Percentiles rank a stretch among this genome's conserved stretches.
Evolutionary conservation across 495 filamentous ascomycete genomes (phyloP).

Genomic region (Aspergillus asperescens): DNA sequence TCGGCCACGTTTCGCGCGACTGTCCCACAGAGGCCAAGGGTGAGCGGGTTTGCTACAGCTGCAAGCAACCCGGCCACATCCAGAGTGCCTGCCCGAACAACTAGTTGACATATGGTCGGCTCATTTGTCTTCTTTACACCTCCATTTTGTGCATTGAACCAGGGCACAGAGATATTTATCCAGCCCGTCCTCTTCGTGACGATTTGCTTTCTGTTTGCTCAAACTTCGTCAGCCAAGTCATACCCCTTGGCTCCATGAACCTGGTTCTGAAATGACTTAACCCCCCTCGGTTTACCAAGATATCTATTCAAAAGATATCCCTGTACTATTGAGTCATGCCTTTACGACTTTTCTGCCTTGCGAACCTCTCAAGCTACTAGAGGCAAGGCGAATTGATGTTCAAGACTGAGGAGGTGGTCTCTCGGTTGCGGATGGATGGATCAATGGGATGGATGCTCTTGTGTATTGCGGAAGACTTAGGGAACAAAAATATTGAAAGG

Average conservation of each 20-base stretch:
- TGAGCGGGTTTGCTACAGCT: slow-evolving; percentile 98
- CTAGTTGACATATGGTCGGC: slow-evolving; percentile 30
- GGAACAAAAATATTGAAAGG: slow-evolving; percentile 11
- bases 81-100: slow-evolving; percentile 89
- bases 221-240: slow-evolving; percentile 5
- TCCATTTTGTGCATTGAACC: slow-evolving; percentile 14
- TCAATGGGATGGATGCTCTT: slow-evolving; percentile 18
- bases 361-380: background rate
- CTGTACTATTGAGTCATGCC: slow-evolving; percentile 16
- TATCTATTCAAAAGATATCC: slow-evolving; percentile 14
- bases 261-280: slow-evolving; percentile 21
- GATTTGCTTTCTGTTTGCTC: slow-evolving; percentile 14
- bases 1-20: slow-evolving; percentile 90
- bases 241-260: slow-evolving; percentile 22
- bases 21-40: slow-evolving; percentile 83
- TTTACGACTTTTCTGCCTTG: slow-evolving; percentile 12
- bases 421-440: slow-evolving; percentile 28
- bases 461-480: slow-evolving; percentile 19
- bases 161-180: slow-evolving; percentile 12
- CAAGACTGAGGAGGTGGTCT: slow-evolving; percentile 23
- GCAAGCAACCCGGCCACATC: slow-evolving; percentile 96
- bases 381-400: slow-evolving; percentile 14
- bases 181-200: slow-evolving; percentile 17
- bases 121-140: slow-evolving; percentile 25
- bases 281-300: slow-evolving; percentile 12